Evolutionary conservation across 2,329 filamentous ascomycete genomes (phyloP), one percentile per base, ranked within the genome.

Genomic region (Colletotrichum salicis): DNA sequence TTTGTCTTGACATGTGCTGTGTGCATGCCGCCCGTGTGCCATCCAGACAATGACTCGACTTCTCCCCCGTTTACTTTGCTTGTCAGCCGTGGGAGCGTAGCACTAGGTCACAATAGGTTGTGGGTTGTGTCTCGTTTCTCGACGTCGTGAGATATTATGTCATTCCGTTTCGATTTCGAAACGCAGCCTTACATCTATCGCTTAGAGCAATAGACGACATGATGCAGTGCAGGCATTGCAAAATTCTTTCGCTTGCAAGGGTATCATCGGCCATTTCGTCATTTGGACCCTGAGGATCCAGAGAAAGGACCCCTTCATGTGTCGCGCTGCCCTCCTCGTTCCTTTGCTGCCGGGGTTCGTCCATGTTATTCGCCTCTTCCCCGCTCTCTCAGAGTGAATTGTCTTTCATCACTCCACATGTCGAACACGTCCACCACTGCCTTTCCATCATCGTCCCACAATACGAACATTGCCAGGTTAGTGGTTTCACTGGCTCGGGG

Each of bases 381-480:
- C 70, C 55, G 70, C 72, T 70, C 57, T 29, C 45, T 76, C 76
- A 80, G 75, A 74, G 76, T 62, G 86, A 88, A 71, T 78, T 84
- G 12, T 86, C 82, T 79, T 89, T 90, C 80, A 90, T 84, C 73
- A 80, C 84, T 2, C 87, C 87, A 76, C 89, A 91, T 3, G 82
- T 78, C 22, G 84, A 85, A 74, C 89, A 90, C 29, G 85, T 87
- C 88, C 88, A 90, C 86, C 87, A 90, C 73, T 85, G 82, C 56
- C 82, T 80, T 67, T 89, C 86, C 81, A 89, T 87, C 31, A 80
- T 77, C 2, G 82, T 86, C 10, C 84, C 84, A 73, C 89, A 91
- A 66, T 83, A 82, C 19, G 82, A 83, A 74, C 89, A 91, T 37
- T 80, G 80, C 89, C 88, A 91, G 2, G 80, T 82, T 66, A 77